Base-by-base conservation (phyloP, 371 early-diverging fungal genomes). In the Massospora cicadina region DNA sequence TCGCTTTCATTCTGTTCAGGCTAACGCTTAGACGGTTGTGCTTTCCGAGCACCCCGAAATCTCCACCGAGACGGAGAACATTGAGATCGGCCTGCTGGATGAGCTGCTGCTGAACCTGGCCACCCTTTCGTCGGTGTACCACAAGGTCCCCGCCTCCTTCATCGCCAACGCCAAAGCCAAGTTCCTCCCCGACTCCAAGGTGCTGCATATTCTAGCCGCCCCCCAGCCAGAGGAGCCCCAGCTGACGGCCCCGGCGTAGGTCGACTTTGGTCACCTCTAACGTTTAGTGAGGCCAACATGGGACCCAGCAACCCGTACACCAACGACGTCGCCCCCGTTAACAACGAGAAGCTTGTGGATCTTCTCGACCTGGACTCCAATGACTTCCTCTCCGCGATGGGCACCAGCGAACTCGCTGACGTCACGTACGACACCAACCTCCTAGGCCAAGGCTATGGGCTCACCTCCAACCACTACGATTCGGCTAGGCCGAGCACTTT, bases 1-100 rank as follows among this genome's bases (percentile, higher is more conserved):
- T 71, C 58, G 24, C 29, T 65, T 71, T 64, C 55, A 62, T 69
- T 67, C 68, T 68, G 28, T 33, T 26, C 30, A 33, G 28, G 17
- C 26, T 1, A 68, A 75, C 26, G 33, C 33, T 55, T 68, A 75
- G 78, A 79, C 81, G 60, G 77, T 88, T 24, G 82, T 91, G 2
- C 75, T 95, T 13, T 85, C 91, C 0, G 93, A 93, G 60, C 93
- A 91, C 68, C 94, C 95, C 1, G 89, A 93, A 58, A 94, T 97
- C 66, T 85, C 88, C 32, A 83, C 82, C 7, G 91, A 93, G 67
- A 81, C 79, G 58, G 81, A 81, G 55, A 81, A 84, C n/a, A 81
- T 98, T 33, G 84, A 85, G 66, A 78, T 84, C 63, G 79, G 80
- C 43, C 69, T 94, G 32, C 77, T 95, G 33, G 95, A 95, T 55